These are phyloP conservation scores for Xylaria sp. DNA, from an alignment of 2,329 filamentous ascomycete species.

Conservation along the genomic window DNA sequence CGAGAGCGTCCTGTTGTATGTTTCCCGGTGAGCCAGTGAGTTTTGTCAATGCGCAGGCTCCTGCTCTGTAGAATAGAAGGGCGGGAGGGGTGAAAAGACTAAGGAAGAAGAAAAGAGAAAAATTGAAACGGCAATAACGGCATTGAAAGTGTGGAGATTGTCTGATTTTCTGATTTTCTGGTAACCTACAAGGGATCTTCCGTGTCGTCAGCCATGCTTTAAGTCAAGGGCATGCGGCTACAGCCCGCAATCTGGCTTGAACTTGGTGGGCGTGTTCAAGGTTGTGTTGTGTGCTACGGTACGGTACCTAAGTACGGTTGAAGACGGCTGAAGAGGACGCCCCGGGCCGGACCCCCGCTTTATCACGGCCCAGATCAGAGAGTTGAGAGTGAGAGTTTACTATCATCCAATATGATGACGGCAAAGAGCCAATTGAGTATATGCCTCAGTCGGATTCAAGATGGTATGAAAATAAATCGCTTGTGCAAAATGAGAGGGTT, in stretches of 20 bases:
- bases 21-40: background rate
- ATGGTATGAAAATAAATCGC: no score
- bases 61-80: background rate
- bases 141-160: background rate
- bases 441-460: no score
- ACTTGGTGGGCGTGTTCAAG: background rate
- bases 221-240: background rate
- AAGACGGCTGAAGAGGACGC: no score
- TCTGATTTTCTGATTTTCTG: background rate
- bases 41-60: background rate
- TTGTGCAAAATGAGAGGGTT: no score
- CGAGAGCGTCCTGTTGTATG: slow-evolving; percentile 67
- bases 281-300: background rate
- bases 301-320: background rate
- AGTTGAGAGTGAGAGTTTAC: no score
- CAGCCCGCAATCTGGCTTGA: background rate
- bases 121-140: background rate
- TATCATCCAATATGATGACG: no score
- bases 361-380: no score
- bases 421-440: no score
- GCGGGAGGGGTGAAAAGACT: background rate
- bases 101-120: background rate
- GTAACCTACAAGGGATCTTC: slow-evolving; percentile 62
- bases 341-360: no score
- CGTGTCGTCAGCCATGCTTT: slow-evolving; percentile 53